phyloP scores from a whole-genome alignment of 2,329 filamentous ascomycete species.

The Aspergillus vadensis region DNA sequence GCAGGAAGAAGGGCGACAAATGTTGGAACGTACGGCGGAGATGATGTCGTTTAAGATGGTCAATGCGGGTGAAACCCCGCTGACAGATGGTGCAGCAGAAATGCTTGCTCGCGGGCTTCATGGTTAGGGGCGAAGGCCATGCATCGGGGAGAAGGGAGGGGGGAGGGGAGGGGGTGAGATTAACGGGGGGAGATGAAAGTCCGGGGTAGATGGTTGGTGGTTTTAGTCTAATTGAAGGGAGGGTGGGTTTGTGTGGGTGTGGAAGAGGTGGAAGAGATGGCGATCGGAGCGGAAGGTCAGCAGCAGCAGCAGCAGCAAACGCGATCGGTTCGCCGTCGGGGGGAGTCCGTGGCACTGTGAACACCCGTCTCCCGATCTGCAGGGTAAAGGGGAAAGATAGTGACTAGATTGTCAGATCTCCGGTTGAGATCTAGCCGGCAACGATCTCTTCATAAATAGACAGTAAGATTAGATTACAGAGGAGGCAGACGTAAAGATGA shows the following conservation, averaged over 20 bases:
- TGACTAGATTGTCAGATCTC: too few species aligned
- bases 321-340: too few species aligned
- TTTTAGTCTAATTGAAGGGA: not conserved
- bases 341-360: too few species aligned
- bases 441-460: too few species aligned
- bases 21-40: conserved; percentile 43
- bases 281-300: not conserved
- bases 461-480: too few species aligned
- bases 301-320: too few species aligned
- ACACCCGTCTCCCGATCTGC: too few species aligned
- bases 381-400: too few species aligned
- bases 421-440: too few species aligned
- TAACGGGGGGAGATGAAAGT: not conserved
- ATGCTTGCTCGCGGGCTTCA: conserved; percentile 44
- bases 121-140: conserved; percentile 21
- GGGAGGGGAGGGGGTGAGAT: not conserved
- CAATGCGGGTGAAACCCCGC: conserved; percentile 50
- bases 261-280: too few species aligned
- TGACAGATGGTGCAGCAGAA: conserved; percentile 49
- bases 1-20: not conserved
- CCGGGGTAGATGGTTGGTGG: not conserved
- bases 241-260: not conserved
- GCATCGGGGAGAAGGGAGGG: conserved; percentile 20
- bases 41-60: conserved; percentile 52
- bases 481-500: too few species aligned